These are phyloP conservation scores for Pseudogymnoascus sp. DNA, from an alignment of 2,329 filamentous ascomycete species.

Conservation along the genomic window DNA sequence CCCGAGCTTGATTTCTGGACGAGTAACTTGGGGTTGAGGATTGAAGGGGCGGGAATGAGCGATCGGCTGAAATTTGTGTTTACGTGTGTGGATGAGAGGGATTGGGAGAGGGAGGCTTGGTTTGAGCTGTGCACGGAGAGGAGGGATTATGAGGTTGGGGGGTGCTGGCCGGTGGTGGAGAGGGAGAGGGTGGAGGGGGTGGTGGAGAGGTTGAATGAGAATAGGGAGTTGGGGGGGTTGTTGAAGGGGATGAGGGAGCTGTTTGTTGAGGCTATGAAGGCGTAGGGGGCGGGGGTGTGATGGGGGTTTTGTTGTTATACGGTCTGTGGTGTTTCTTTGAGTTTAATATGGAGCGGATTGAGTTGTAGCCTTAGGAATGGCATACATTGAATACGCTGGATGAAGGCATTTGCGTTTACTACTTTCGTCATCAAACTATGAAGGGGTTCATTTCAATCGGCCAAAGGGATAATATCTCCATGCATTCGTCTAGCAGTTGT, in stretches of 20 bases:
- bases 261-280: constrained; percentile 57
- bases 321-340: not conserved
- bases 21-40: constrained; percentile 75
- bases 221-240: constrained; percentile 59
- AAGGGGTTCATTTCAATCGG: not conserved
- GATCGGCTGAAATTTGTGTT: constrained; percentile 88
- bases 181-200: constrained; percentile 68
- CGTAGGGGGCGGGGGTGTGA: not conserved
- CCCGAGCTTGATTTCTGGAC: constrained; percentile 97
- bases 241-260: constrained; percentile 76
- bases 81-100: constrained; percentile 73
- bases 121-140: constrained; percentile 81
- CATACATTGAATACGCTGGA: not conserved
- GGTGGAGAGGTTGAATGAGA: constrained; percentile 73
- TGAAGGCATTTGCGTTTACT: not conserved
- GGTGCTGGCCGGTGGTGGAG: constrained; percentile 75
- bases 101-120: constrained; percentile 84
- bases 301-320: not conserved
- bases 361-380: not conserved
- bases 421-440: not conserved
- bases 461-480: not conserved
- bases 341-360: not conserved
- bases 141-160: constrained; percentile 76
- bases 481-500: too few relatives aligned
- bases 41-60: constrained; percentile 78